A percentile compares a stretch with the other conserved stretches of the same genome.
These are phyloP conservation scores for Epithele typhae DNA, from an alignment of 768 basidiomycete genomes.

Conservation along the genomic window DNA sequence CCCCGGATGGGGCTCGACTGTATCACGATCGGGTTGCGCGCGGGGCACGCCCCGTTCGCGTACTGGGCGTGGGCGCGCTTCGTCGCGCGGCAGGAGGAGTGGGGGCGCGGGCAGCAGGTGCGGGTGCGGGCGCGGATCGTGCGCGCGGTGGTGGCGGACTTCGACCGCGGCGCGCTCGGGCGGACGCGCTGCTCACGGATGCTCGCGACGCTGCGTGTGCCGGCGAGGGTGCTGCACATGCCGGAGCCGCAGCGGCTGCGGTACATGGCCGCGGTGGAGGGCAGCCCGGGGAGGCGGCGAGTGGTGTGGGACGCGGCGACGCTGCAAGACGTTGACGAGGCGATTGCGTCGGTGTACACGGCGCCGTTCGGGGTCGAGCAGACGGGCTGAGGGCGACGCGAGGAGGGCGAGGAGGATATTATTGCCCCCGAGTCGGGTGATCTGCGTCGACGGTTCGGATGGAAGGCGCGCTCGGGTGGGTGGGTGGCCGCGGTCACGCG, in stretches of 20 bases:
- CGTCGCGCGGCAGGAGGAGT: slow-evolving; percentile 36
- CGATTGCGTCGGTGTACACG: too few relatives aligned
- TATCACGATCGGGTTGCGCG: slow-evolving; percentile 44
- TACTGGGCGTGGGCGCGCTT: slow-evolving; percentile 57
- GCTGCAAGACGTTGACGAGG: too few relatives aligned
- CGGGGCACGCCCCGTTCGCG: slow-evolving; percentile 47
- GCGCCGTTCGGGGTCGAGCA: too few relatives aligned
- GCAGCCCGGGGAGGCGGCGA: not conserved
- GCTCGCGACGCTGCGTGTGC: slow-evolving; percentile 29
- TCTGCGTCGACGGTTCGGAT: slow-evolving; percentile 9
- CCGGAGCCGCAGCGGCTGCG: not conserved
- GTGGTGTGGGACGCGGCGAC: not conserved
- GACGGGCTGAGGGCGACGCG: too few relatives aligned
- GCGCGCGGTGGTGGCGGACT: slow-evolving; percentile 27
- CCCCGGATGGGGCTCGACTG: slow-evolving; percentile 49
- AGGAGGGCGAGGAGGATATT: too few relatives aligned
- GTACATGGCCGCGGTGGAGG: not conserved
- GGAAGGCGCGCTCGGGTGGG: slow-evolving; percentile 3
- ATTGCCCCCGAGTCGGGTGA: slow-evolving; percentile 1
- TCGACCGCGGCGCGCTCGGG: slow-evolving; percentile 25
- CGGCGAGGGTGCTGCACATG: slow-evolving; percentile 13
- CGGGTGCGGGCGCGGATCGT: slow-evolving; percentile 40
- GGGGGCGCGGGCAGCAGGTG: slow-evolving; percentile 44
- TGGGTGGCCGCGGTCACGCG: too few relatives aligned
- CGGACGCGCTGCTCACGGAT: slow-evolving; percentile 14